These are phyloP conservation scores for Leersia perrieri DNA, from an alignment of 176 grass and related monocot species.

Conservation along the genomic window DNA sequence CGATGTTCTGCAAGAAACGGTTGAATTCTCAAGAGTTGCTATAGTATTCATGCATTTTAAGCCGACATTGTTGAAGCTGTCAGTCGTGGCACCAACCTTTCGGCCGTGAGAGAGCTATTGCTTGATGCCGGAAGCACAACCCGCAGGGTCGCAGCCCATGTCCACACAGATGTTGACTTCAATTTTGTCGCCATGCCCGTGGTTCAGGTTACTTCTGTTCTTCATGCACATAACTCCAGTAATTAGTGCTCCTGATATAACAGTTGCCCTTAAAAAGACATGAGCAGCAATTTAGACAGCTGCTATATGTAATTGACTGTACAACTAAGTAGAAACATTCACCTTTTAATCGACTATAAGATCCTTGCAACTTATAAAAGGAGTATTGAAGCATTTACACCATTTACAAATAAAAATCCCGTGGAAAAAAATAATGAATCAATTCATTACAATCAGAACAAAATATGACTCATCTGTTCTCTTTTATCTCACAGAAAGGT, in stretches of 20 bases:
- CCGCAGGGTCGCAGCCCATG: background rate
- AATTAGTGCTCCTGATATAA: background rate
- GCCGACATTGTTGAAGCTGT: background rate
- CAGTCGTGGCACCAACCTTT: background rate
- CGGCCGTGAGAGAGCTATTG: background rate
- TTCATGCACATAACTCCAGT: background rate
- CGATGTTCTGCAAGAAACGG: background rate
- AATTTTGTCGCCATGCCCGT: background rate
- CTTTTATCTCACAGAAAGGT: constrained; percentile 34
- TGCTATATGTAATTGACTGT: background rate
- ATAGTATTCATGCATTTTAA: background rate
- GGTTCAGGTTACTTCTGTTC: background rate
- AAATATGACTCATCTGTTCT: constrained; percentile 41
- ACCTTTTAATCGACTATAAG: background rate
- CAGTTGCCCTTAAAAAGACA: background rate
- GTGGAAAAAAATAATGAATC: constrained; percentile 46
- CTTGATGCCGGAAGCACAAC: background rate
- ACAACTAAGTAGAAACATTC: background rate
- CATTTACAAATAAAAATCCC: constrained; percentile 25
- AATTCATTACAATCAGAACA: constrained; percentile 51
- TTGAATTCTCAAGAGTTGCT: too few relatives aligned
- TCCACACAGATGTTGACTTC: background rate
- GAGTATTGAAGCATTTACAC: constrained; percentile 28
- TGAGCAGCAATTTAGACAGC: background rate
- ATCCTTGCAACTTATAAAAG: background rate